Conservation (phyloP, 371 early-diverging fungal genomes). For the Rhizomucor pusillus region DNA sequence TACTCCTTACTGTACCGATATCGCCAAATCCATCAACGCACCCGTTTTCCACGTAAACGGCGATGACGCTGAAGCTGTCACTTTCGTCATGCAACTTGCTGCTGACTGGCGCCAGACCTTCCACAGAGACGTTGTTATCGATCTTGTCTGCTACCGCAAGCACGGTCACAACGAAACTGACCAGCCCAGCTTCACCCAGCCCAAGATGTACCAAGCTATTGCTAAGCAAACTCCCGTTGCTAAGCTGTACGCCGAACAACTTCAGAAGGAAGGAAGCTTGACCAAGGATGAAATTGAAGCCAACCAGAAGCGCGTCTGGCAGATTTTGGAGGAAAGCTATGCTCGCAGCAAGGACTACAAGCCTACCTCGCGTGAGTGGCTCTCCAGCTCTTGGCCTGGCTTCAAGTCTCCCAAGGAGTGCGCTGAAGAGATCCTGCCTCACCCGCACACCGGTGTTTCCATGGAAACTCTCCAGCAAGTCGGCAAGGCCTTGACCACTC, state of each 20-base stretch:
- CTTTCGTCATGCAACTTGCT: conserved; percentile 89
- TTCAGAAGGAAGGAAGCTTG: conserved; percentile 82
- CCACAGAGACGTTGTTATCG: conserved; percentile 95
- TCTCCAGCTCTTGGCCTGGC: conserved; percentile 89
- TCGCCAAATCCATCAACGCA: conserved; percentile 94
- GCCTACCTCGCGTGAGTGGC: conserved; percentile 89
- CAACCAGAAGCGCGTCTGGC: conserved; percentile 91
- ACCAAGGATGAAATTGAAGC: conserved; percentile 80
- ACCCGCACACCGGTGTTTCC: conserved; percentile 80
- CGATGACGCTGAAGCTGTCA: conserved; percentile 96
- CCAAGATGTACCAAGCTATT: conserved; percentile 94
- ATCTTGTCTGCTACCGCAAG: conserved; percentile 95
- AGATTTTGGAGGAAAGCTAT: conserved; percentile 89
- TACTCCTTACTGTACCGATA: conserved; percentile 96
- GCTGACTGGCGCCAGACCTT: conserved; percentile 94
- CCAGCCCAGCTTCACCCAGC: conserved; percentile 98
- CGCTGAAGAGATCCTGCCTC: conserved; percentile 67
- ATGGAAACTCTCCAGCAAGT: conserved; percentile 74
- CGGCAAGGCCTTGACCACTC: conserved; percentile 75
- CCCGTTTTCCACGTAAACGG: conserved; percentile 98
- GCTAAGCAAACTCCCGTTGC: conserved; percentile 79
- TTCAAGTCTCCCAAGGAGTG: conserved; percentile 83
- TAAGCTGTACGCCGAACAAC: conserved; percentile 79
- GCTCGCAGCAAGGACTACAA: conserved; percentile 85
- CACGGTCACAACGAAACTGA: conserved; percentile 99